Evolutionary conservation across 2,329 filamentous ascomycete genomes (phyloP).

Genomic region (Xylaria polymorpha): DNA sequence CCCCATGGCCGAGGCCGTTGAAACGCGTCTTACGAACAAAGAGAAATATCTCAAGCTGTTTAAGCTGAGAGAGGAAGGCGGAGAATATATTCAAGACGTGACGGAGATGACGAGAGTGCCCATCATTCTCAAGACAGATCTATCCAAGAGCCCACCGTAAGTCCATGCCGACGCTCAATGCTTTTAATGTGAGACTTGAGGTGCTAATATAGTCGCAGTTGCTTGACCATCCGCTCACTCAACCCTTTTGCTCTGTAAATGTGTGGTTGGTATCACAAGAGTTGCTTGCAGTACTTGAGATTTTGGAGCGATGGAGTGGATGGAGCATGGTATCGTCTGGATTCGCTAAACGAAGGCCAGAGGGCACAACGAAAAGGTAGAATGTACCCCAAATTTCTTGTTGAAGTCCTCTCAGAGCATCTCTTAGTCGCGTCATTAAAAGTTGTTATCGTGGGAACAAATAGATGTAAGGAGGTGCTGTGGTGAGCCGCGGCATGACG

Average conservation of each 20-base stretch:
- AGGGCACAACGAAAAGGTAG: conserved; percentile 43
- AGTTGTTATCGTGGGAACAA: conserved; percentile 35
- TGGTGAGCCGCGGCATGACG: conserved; percentile 41
- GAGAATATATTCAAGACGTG: conserved; percentile 97
- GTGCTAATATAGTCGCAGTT: conserved; percentile 61
- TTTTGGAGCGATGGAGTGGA: conserved; percentile 25
- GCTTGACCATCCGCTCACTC: conserved; percentile 73
- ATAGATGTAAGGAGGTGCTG: conserved; percentile 40
- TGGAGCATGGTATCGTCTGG: conserved; percentile 34
- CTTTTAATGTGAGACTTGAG: neutral
- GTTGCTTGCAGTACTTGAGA: conserved; percentile 25
- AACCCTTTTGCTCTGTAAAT: conserved; percentile 68
- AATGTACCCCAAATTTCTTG: conserved; percentile 43
- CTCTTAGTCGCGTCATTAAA: conserved; percentile 46
- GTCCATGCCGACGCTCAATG: conserved; percentile 57
- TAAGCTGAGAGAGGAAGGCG: conserved; percentile 88
- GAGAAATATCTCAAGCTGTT: conserved; percentile 96
- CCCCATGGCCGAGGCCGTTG: conserved; percentile 76
- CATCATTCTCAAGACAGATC: conserved; percentile 98
- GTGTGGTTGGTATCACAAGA: conserved; percentile 9
- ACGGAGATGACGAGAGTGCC: conserved; percentile 97
- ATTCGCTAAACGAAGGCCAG: conserved; percentile 38
- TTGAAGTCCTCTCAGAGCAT: conserved; percentile 39
- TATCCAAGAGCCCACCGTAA: conserved; percentile 99
- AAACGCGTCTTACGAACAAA: conserved; percentile 87